Base-by-base conservation (phyloP, 345 rosid genomes). In the Erodium maritimum region DNA sequence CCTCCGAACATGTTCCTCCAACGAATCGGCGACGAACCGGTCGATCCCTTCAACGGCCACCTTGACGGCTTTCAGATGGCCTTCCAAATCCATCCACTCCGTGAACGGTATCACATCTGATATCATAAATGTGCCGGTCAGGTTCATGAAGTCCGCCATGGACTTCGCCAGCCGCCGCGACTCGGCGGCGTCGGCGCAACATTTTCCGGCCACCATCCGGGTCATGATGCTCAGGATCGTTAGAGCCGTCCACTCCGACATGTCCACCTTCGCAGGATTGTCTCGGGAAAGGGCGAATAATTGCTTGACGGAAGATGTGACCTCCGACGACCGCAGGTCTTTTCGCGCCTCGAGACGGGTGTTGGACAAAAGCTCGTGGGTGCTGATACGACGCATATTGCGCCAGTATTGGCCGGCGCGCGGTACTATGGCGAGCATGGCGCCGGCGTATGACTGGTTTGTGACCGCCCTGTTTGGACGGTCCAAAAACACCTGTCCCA, bases 31-130 rank as follows among this genome's bases (percentile, higher is more conserved):
- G 19, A 83, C 63, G 17, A 75, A 57, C 0, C 50, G 45, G 58
- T 88, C 90, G 21, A 83, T 22, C 62, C 78, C 82, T 58, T 74
- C 75, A 14, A 70, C 72, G 0, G 71, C 67, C 53, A 58, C 63
- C 67, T 78, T 85, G 88, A 88, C 85, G 21, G 71, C 59, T 22
- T 62, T 11, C 5, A 78, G 66, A 45, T 74, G 61, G 9, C 83
- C 83, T 13, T 22, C 23, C 29, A 77, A 55, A 69, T 86, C 91
- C 52, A 82, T 37, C 85, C 87, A 76, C 55, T 75, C 91, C 3
- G 79, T 67, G 76, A 82, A 80, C 14, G 86, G 84, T 58, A 85
- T 18, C 7, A 71, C 76, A 52, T 85, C 93, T 2, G 82, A 78
- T 59, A 70, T 8, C 2, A 79, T 66, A 18, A 73, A 78, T 18